Base-by-base conservation (phyloP, 805 yeast genomes). In the Candida sanyiensis region DNA sequence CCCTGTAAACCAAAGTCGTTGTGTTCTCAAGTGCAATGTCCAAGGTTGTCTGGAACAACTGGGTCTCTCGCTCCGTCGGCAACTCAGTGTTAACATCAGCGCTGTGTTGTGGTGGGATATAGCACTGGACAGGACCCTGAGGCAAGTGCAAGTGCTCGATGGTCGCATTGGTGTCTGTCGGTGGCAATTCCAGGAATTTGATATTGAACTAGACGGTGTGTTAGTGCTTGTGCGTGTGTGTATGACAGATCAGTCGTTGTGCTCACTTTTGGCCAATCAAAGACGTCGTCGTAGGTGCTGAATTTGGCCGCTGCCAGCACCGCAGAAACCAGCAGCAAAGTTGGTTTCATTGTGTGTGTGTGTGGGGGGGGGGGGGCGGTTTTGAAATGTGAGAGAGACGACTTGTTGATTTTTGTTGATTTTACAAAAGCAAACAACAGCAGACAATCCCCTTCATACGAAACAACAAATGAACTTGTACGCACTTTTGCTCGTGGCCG, bases 221-320 rank as follows among this genome's bases (percentile, higher is more conserved):
- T n/a, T n/a, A n/a, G n/a, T n/a, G n/a, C n/a, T n/a, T n/a, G n/a
- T n/a, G n/a, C n/a, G n/a, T n/a, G n/a, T n/a, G n/a, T n/a, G n/a
- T n/a, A 7, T 9, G 13, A 7, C 15, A 22, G 6, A 10, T 17
- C 12, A 17, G 12, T 2, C 3, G 28, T 15, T 11, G 15, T 9
- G 35, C 51, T 7, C 29, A 52, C 57, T 28, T 51, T 52, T 23
- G 58, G 56, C 12, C 46, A 35, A 4, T 42, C 19, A 15, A 42
- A 47, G 9, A 49, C 8, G 30, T 52, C 58, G 1, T 51, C 53
- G 28, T 36, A 41, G 3, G 44, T 42, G 12, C 44, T 42, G 41
- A 52, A 52, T 10, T 26, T 35, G 11, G 37, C 33, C 4, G 23
- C 8, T 8, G 13, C 33, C 10, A 31, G 25, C 10, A 26, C 13